Base-by-base conservation (phyloP, 2,329 filamentous ascomycete species). In the Exophiala aquamarina region DNA sequence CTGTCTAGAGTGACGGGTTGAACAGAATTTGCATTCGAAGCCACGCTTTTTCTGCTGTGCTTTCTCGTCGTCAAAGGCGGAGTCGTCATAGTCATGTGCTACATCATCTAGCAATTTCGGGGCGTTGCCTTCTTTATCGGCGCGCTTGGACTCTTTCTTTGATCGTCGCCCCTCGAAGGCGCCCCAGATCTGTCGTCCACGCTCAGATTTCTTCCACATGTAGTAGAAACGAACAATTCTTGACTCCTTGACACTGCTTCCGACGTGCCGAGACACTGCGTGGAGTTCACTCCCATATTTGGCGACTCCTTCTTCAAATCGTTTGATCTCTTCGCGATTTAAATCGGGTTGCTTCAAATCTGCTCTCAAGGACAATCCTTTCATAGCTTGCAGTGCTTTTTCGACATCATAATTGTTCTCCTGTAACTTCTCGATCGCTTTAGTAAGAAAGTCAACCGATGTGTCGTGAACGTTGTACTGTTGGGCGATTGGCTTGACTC, bases 21-120 rank as follows among this genome's bases (percentile, higher is more conserved):
- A 78, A 67, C 93, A 98, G 65, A 96, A 97, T 65, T 95, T 96
- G 78, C 93, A 98, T 56, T 89, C 79, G 62, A 98, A 97, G 15
- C 81, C 80, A 54, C 87, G 84, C 68, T 94, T 95, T 65, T 85
- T 86, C 50, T 82, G 76, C 3, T 71, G 69, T 0, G 92, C 90
- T 71, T 97, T 98, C 32, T 85, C 85, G 39, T 83, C 84, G 65
- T 98, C 93, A 61, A 95, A 98, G 2, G 93, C 93, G 4, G 93
- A 98, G 68, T 98, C 93, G 59, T 98, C 93, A 11, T 87, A 79
- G 53, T 92, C 86, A 64, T 98, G 87, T 6, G 92, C 93, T 52
- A 98, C 84, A 64, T 97, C 92, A 59, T 96, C 91, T 52, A 93
- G 82, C 21, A 95, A 72, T 65, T 93, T 95, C 21, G 82, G 82